Evolutionary conservation across 176 grass and related monocot genomes (phyloP), one percentile per base, ranked within the genome.

Genomic region (Pharus latifolius): DNA sequence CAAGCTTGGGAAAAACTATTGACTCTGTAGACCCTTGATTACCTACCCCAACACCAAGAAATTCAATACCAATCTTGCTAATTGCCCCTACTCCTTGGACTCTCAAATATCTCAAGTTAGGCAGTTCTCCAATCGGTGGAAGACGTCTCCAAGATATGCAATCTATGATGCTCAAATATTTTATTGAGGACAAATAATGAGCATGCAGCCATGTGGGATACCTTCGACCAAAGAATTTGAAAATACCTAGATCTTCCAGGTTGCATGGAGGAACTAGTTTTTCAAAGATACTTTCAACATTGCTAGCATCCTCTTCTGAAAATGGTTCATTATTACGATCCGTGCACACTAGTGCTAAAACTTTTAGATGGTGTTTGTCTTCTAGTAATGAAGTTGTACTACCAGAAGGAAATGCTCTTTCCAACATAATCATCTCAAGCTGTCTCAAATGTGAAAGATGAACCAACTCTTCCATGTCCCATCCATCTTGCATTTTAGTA

Each of bases 1-100:
- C 67, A 31, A 84, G 75, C 54, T 50, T 78, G 4, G 81, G 81
- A 48, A 78, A 84, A 17, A 49, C 45, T 0, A 35, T 51, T 19
- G 6, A 5, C 5, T 15, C n/a, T 29, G 11, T 4, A 18, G 44
- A 34, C 35, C 17, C 47, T 0, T 7, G 18, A 30, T 70, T 41
- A 28, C 19, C 49, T 29, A 45, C 15, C 7, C 49, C 14, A 1
- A 5, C 10, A 3, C 82, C 59, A 22, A 85, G 16, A 32, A 85
- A 73, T 49, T 67, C 65, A 7, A 50, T 18, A 2, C 82, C 73
- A 3, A 83, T 77, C 2, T 67, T 77, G 31, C 33, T 72, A 3
- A 84, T 10, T 16, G 60, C 12, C 4, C 1, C 24, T 17, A 49
- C 67, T 49, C 75, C 60, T 0, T 3, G 1, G 40, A 85, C 68